These are phyloP conservation scores for Eucalyptus microcorys DNA, from an alignment of 345 rosid genomes.

Conservation along the genomic window DNA sequence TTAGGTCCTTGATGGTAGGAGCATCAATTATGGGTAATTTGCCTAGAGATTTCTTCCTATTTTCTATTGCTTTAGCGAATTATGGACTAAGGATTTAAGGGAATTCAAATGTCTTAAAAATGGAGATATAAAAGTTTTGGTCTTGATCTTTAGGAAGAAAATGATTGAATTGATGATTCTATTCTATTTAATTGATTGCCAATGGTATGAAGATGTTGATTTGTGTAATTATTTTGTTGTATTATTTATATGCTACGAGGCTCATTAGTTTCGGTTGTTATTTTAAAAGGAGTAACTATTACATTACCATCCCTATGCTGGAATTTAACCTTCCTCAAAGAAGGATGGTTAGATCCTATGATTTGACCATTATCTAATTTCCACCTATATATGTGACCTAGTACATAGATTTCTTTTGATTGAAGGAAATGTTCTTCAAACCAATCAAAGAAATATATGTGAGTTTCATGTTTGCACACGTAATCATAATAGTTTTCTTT, in stretches of 20 bases:
- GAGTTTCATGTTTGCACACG: background rate
- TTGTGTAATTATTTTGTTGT: too few species aligned
- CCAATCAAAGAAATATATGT: too few species aligned
- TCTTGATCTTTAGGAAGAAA: background rate
- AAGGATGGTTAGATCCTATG: too few species aligned
- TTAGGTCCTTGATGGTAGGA: background rate
- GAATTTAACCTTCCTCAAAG: too few species aligned
- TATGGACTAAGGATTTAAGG: background rate
- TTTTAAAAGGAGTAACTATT: background rate
- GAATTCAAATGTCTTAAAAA: background rate
- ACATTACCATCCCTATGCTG: too few species aligned
- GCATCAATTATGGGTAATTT: background rate
- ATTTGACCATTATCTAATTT: too few species aligned
- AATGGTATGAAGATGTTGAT: background rate
- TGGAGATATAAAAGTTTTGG: background rate
- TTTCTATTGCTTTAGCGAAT: background rate
- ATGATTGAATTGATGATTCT: background rate
- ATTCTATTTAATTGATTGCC: background rate
- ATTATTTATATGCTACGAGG: too few species aligned
- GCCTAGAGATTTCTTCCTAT: background rate
- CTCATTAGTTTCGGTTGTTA: background rate
- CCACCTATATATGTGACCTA: too few species aligned
- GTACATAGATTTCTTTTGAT: too few species aligned
- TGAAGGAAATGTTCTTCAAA: too few species aligned
- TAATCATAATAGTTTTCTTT: background rate